phyloP scores from a whole-genome alignment of 2,329 filamentous ascomycete species.

The Claviceps pazoutovae region DNA sequence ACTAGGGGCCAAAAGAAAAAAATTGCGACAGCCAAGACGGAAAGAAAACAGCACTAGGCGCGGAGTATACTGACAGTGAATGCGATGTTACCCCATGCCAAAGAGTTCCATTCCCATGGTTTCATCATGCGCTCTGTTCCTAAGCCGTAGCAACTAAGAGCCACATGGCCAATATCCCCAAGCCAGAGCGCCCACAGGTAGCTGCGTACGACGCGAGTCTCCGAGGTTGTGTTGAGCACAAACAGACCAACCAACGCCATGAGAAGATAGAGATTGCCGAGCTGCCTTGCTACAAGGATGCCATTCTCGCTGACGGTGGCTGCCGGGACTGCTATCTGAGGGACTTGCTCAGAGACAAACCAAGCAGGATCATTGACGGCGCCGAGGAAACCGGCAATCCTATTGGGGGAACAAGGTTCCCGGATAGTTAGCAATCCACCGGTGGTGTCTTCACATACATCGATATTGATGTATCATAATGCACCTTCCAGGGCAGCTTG shows the following conservation, averaged over 20 bases:
- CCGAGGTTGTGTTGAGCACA: slow-evolving; percentile 48
- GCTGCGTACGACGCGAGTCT: slow-evolving; percentile 50
- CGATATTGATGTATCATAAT: not conserved
- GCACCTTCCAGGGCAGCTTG: not conserved
- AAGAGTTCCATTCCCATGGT: slow-evolving; percentile 48
- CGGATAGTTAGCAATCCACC: slow-evolving; percentile 8
- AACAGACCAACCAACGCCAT: slow-evolving; percentile 50
- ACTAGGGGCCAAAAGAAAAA: not conserved
- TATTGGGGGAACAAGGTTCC: slow-evolving; percentile 15
- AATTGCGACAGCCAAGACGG: not conserved
- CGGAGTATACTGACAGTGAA: slow-evolving; percentile 36
- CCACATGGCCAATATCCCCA: slow-evolving; percentile 55
- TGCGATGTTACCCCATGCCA: slow-evolving; percentile 62
- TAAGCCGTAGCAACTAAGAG: slow-evolving; percentile 43
- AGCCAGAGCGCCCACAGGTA: slow-evolving; percentile 53
- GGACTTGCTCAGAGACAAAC: slow-evolving; percentile 51
- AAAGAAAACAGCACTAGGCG: not conserved
- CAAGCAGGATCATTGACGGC: slow-evolving; percentile 42
- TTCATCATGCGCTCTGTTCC: slow-evolving; percentile 40
- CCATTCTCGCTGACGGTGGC: slow-evolving; percentile 28
- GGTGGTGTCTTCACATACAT: not conserved
- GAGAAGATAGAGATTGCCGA: slow-evolving; percentile 57
- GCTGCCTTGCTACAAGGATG: slow-evolving; percentile 48
- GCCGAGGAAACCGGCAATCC: slow-evolving; percentile 43
- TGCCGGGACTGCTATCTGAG: slow-evolving; percentile 17